Conservation (phyloP, 2,329 filamentous ascomycete species). For the Epichloe sp. region DNA sequence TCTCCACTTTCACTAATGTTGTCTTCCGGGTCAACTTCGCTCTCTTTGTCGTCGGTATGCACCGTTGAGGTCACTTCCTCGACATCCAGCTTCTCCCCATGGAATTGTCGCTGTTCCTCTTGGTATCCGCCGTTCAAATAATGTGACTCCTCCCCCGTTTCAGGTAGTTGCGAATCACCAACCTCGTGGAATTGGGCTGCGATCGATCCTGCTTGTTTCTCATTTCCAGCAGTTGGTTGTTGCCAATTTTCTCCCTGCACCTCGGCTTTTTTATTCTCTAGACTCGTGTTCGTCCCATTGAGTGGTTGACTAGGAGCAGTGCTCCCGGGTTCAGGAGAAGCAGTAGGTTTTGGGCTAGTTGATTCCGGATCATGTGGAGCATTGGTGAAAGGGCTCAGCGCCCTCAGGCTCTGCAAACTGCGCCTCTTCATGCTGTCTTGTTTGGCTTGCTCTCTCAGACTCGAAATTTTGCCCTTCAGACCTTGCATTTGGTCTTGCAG, state of each 20-base stretch:
- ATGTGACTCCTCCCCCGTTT: not conserved
- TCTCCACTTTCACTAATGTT: constrained; percentile 50
- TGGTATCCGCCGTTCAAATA: not conserved
- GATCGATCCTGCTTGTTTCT: not conserved
- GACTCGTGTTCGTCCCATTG: not conserved
- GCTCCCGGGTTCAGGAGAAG: constrained; percentile 7
- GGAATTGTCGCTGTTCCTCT: not conserved
- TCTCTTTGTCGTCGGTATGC: constrained; percentile 13
- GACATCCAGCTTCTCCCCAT: not conserved
- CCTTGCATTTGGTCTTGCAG: constrained; percentile 78
- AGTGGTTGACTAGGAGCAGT: not conserved
- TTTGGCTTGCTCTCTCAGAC: constrained; percentile 61
- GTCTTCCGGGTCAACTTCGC: constrained; percentile 4
- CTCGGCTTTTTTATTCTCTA: not conserved
- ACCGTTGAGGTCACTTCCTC: constrained; percentile 1
- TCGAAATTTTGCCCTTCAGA: constrained; percentile 74
- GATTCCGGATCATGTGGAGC: constrained; percentile 28
- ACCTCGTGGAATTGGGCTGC: not conserved
- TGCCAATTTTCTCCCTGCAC: not conserved
- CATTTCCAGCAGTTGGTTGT: constrained; percentile 6
- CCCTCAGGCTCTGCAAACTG: constrained; percentile 63
- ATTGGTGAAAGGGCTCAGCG: constrained; percentile 67
- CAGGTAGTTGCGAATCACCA: not conserved
- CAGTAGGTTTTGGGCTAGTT: constrained; percentile 8
- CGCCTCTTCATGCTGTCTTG: constrained; percentile 67